phyloP scores from a whole-genome alignment of 257 asterid genomes.

The Leonotis leonurus region DNA sequence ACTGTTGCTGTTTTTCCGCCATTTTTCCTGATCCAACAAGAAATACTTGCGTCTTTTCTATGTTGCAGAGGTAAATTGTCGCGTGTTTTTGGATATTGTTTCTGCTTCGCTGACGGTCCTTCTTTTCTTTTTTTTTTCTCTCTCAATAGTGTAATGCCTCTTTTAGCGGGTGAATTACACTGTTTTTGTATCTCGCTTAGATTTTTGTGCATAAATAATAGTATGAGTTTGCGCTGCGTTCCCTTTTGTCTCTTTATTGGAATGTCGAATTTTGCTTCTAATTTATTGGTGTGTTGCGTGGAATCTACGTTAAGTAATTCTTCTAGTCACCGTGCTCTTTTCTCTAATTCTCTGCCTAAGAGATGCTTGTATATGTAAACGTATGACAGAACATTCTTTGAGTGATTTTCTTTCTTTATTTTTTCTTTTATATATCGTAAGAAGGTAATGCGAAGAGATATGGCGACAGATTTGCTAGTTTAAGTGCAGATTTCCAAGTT shows the following conservation, averaged over 20 bases:
- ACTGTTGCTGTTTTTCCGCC: neutral
- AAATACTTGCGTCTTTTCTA: neutral
- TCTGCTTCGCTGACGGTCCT: constrained; percentile 6
- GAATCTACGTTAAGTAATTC: constrained; percentile 33
- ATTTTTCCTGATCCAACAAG: neutral
- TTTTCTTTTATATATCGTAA: neutral
- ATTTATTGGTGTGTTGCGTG: constrained; percentile 29
- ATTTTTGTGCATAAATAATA: neutral
- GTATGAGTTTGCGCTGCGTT: neutral
- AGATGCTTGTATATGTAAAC: constrained; percentile 4
- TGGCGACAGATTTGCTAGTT: constrained; percentile 14
- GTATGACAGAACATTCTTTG: neutral
- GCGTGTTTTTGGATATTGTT: constrained; percentile 13
- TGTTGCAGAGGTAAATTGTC: constrained; percentile 20
- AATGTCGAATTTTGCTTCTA: constrained; percentile 3
- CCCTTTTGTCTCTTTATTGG: constrained; percentile 7
- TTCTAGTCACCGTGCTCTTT: constrained; percentile 3
- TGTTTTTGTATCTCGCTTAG: too few relatives aligned
- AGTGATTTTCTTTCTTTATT: neutral
- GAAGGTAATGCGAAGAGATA: constrained; percentile 14
- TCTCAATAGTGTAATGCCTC: neutral
- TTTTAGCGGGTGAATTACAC: neutral
- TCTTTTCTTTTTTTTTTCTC: neutral
- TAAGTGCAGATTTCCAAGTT: constrained; percentile 12
- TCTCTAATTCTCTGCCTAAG: neutral